Evolutionary conservation across 345 rosid species (phyloP).

Genomic region (Garcia nutans): DNA sequence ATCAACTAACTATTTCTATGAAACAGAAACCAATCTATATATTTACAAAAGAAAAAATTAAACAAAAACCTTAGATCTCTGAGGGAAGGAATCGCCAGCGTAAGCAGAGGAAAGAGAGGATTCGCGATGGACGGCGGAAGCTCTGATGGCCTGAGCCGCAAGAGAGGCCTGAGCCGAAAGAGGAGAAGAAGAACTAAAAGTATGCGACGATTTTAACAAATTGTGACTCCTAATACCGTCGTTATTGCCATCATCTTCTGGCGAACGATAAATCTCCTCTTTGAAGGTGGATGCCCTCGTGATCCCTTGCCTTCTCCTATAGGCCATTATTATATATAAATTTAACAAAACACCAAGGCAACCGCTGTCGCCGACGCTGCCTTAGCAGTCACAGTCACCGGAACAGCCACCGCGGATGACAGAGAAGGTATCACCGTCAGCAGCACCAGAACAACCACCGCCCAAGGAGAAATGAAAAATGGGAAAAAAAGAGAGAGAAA

Average conservation of each 20-base stretch:
- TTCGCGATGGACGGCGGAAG: conserved; percentile 60
- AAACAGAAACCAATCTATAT: neutral
- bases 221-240: conserved; percentile 21
- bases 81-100: conserved; percentile 43
- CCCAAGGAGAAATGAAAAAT: neutral
- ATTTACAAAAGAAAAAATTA: too few relatives aligned
- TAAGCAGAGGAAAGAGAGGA: conserved; percentile 50
- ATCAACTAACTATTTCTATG: neutral
- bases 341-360: neutral
- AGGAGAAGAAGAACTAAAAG: conserved; percentile 45
- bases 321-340: conserved; percentile 53
- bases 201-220: conserved; percentile 28
- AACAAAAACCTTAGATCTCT: conserved; percentile 53
- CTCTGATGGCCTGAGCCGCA: conserved; percentile 87
- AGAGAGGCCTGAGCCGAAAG: conserved; percentile 84
- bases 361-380: too few relatives aligned
- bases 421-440: neutral
- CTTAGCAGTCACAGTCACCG: conserved; percentile 7
- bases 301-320: conserved; percentile 85
- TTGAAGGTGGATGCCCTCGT: conserved; percentile 74
- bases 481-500: neutral
- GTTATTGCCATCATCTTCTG: conserved; percentile 25
- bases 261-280: conserved; percentile 55
- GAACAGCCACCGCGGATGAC: neutral
- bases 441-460: neutral